Percentiles rank a stretch among this genome's conserved stretches.
Conservation (phyloP, 352 stramenopile species). For the Phytophthora colocasiae region DNA sequence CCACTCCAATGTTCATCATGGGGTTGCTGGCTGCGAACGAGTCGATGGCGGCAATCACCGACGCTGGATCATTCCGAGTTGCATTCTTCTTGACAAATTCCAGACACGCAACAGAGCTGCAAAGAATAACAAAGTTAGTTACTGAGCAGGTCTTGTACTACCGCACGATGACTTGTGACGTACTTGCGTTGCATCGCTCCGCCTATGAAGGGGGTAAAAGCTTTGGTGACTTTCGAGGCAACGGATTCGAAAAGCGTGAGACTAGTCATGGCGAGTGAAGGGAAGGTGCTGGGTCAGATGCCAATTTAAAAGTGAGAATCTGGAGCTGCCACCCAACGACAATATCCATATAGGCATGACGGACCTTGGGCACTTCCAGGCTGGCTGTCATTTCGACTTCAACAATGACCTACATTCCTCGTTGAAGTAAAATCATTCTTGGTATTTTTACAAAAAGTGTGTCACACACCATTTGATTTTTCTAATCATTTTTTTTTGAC, state of each 20-base stretch:
- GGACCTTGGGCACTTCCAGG: too few species aligned
- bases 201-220: slow-evolving; percentile 11
- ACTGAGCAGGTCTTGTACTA: not conserved
- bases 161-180: not conserved
- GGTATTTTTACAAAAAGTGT: not conserved
- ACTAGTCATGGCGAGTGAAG: slow-evolving; percentile 9
- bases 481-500: not conserved
- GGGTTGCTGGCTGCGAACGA: slow-evolving; percentile 26
- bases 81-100: slow-evolving; percentile 35
- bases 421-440: too few species aligned
- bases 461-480: slow-evolving; percentile 1
- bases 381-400: too few species aligned
- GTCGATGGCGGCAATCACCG: slow-evolving; percentile 27
- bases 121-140: too few species aligned
- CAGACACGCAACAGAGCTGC: slow-evolving; percentile 26
- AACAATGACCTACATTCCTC: too few species aligned
- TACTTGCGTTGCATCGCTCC: slow-evolving; percentile 30
- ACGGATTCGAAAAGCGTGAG: slow-evolving; percentile 22
- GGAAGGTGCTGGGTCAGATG: not conserved
- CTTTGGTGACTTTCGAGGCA: slow-evolving; percentile 16
- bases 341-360: too few species aligned
- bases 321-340: too few species aligned
- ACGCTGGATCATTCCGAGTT: slow-evolving; percentile 18
- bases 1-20: slow-evolving; percentile 33
- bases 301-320: slow-evolving; percentile 10